phyloP scores from a whole-genome alignment of 495 filamentous ascomycete genomes.

The Beverwykella pulmonaria region DNA sequence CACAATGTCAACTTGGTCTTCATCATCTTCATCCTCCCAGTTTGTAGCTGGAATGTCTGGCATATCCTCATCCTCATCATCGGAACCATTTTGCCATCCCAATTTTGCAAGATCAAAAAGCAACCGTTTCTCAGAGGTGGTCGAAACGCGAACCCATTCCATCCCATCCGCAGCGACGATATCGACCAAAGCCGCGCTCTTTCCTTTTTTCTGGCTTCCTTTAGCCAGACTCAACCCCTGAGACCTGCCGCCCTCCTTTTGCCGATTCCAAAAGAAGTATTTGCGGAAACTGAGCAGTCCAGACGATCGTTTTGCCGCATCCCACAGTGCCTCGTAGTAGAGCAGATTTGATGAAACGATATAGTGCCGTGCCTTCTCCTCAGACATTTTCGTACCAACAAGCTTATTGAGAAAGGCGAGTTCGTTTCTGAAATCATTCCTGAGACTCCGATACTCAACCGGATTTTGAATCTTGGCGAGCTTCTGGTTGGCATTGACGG shows the following conservation, averaged over 20 bases:
- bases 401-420: constrained; percentile 38
- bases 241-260: constrained; percentile 27
- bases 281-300: constrained; percentile 40
- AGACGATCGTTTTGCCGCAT: constrained; percentile 42
- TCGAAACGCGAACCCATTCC: constrained; percentile 46
- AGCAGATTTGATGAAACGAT: constrained; percentile 45
- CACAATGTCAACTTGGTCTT: constrained; percentile 51
- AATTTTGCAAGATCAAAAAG: constrained; percentile 49
- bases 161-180: constrained; percentile 41
- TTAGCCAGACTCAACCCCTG: constrained; percentile 6
- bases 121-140: constrained; percentile 42
- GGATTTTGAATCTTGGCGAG: constrained; percentile 24
- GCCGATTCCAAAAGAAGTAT: constrained; percentile 29
- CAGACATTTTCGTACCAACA: constrained; percentile 12
- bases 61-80: constrained; percentile 49
- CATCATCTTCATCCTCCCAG: constrained; percentile 33
- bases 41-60: constrained; percentile 1
- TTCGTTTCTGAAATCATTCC: constrained; percentile 41
- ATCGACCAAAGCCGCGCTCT: constrained; percentile 40
- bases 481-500: constrained; percentile 27
- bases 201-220: constrained; percentile 18
- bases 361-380: constrained; percentile 35
- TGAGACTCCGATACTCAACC: constrained; percentile 40
- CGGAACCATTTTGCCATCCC: constrained; percentile 44
- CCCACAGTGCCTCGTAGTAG: constrained; percentile 45